Evolutionary conservation across 2,329 filamentous ascomycete species (phyloP).

Genomic region (Fonsecaea pugnacius): DNA sequence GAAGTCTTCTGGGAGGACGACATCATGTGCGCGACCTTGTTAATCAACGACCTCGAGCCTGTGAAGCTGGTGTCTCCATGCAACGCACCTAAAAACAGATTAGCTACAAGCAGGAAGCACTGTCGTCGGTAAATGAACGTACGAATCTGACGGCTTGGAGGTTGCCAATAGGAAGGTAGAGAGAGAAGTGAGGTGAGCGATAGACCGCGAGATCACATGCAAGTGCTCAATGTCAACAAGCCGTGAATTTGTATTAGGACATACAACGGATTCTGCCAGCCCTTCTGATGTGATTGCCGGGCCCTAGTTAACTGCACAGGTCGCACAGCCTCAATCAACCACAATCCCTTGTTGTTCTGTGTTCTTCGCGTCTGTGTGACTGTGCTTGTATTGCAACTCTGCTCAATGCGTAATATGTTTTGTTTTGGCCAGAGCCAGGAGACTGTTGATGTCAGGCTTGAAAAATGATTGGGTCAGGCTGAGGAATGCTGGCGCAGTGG

Average conservation of each 20-base stretch:
- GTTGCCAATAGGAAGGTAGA: neutral
- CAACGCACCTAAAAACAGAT: neutral
- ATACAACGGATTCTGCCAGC: constrained; percentile 10
- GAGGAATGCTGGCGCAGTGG: constrained; percentile 33
- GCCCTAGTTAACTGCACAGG: neutral
- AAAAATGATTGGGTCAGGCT: constrained; percentile 27
- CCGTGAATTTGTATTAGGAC: neutral
- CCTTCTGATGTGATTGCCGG: neutral
- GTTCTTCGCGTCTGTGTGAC: neutral
- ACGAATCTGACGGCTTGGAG: neutral
- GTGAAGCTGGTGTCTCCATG: constrained; percentile 5
- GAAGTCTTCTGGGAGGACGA: constrained; percentile 23
- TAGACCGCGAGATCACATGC: neutral
- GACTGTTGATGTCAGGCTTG: constrained; percentile 18
- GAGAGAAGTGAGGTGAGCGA: neutral
- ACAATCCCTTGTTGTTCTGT: neutral
- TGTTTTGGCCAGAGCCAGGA: constrained; percentile 17
- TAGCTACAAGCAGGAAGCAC: neutral
- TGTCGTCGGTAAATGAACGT: neutral
- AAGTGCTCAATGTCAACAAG: neutral
- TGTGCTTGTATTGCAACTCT: neutral
- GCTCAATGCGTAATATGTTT: constrained; percentile 20
- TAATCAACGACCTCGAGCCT: neutral
- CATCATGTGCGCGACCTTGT: constrained; percentile 13
- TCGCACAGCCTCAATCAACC: neutral